Conservation (phyloP, 768 basidiomycete genomes). For the Tulasnella sp. region DNA sequence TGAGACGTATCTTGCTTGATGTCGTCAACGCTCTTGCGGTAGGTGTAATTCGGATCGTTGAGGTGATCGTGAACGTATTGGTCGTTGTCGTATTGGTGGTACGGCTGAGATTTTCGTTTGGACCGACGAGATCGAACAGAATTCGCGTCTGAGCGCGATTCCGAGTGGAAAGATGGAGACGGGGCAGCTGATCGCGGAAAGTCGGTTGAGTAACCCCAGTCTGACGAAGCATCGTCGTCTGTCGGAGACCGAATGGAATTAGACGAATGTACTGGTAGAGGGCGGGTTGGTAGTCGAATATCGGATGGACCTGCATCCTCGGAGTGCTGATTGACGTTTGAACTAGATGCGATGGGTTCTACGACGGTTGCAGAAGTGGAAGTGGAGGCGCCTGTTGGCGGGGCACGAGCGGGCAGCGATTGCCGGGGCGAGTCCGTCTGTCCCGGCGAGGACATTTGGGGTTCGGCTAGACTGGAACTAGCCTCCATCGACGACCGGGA, state of each 20-base stretch:
- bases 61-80: slow-evolving; percentile 8
- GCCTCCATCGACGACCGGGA: background rate
- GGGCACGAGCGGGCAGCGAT: background rate
- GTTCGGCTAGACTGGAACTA: background rate
- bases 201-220: background rate
- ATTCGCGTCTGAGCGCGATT: background rate
- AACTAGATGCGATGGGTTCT: background rate
- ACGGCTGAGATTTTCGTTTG: background rate
- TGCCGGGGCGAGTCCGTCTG: background rate
- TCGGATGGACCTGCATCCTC: background rate
- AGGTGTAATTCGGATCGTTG: slow-evolving; percentile 11
- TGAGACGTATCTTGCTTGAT: slow-evolving; percentile 2
- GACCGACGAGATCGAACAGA: slow-evolving; percentile 2
- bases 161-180: background rate
- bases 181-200: background rate
- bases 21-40: slow-evolving; percentile 1
- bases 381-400: background rate
- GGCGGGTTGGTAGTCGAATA: background rate
- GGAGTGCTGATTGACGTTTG: background rate
- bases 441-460: background rate
- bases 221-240: background rate
- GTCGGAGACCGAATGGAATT: background rate
- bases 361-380: background rate
- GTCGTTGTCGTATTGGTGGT: slow-evolving; percentile 5
- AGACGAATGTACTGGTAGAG: background rate